Evolutionary conservation across 257 asterid species (phyloP), one percentile per base, ranked within the genome.

Genomic region (Datura wrightii): DNA sequence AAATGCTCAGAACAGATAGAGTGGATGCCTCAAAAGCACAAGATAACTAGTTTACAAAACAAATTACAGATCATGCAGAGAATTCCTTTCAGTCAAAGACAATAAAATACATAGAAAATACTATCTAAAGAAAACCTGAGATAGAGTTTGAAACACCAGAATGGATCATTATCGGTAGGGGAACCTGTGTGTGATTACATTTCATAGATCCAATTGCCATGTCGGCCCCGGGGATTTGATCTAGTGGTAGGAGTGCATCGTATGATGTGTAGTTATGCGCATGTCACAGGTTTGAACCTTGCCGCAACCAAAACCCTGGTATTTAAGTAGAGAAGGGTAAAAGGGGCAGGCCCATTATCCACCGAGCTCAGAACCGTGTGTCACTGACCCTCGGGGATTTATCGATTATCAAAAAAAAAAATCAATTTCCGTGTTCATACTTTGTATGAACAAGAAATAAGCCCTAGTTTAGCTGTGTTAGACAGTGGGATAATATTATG

Each of bases 201-300:
- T 76, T 76, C 82, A 76, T 34, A 76, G 50, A 76, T 76, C n/a
- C n/a, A 76, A 74, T 11, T 48, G 56, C 36, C 80, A 6, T 74
- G 44, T 48, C 37, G 10, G 8, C 31, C 52, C 8, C 18, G 5
- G 34, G 78, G 52, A 69, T 69, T 7, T 39, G 10, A 16, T 69
- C 52, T 39, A 69, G 52, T 39, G 53, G 53, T 69, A 69, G 3
- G 78, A 69, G 52, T 3, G 3, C 34, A 39, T 7, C 52, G 52
- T 37, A 15, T 69, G 52, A 69, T 70, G 34, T 16, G 54, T 42
- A 53, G 19, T 67, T 67, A 67, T 67, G 76, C 50, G 19, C 24
- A 15, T 67, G 76, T 67, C 76, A 67, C 76, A 7, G 52, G 34
- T 70, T 69, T 3, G 36, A 16, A 70, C 79, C 79, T 7, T 70